phyloP scores from a whole-genome alignment of 805 yeast genomes.

The Debaryomyces prosopidis region DNA sequence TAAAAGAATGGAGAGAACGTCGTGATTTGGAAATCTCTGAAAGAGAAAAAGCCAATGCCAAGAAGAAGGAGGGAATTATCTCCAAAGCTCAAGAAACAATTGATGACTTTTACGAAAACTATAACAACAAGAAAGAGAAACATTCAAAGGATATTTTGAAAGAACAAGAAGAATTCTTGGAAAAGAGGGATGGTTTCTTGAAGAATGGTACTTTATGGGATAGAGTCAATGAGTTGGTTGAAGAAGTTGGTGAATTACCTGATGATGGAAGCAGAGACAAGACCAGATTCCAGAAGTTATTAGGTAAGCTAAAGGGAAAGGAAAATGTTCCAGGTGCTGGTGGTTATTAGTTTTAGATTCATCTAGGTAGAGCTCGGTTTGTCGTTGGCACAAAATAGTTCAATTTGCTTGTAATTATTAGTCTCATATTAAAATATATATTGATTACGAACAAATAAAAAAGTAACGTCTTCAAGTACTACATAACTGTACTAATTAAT shows the following conservation, averaged over 20 bases:
- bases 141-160: conserved; percentile 60
- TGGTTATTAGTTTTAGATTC: conserved; percentile 42
- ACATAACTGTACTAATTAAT: conserved; percentile 23
- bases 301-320: conserved; percentile 66
- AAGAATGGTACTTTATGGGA: conserved; percentile 57
- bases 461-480: not conserved
- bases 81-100: conserved; percentile 78
- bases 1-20: conserved; percentile 76
- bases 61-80: conserved; percentile 65
- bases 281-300: conserved; percentile 65
- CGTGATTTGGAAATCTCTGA: conserved; percentile 75
- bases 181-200: conserved; percentile 68
- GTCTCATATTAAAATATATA: not conserved
- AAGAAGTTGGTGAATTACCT: conserved; percentile 40
- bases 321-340: conserved; percentile 76
- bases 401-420: not conserved
- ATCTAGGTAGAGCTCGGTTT: not conserved
- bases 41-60: conserved; percentile 70
- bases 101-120: conserved; percentile 90
- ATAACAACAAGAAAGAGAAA: conserved; percentile 79
- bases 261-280: conserved; percentile 60
- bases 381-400: not conserved
- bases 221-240: conserved; percentile 53
- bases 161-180: conserved; percentile 71
- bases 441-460: not conserved